A percentile compares a stretch with the other conserved stretches of the same genome.
phyloP scores from a whole-genome alignment of 208 protist genomes.

The Phytomonas sp. region DNA sequence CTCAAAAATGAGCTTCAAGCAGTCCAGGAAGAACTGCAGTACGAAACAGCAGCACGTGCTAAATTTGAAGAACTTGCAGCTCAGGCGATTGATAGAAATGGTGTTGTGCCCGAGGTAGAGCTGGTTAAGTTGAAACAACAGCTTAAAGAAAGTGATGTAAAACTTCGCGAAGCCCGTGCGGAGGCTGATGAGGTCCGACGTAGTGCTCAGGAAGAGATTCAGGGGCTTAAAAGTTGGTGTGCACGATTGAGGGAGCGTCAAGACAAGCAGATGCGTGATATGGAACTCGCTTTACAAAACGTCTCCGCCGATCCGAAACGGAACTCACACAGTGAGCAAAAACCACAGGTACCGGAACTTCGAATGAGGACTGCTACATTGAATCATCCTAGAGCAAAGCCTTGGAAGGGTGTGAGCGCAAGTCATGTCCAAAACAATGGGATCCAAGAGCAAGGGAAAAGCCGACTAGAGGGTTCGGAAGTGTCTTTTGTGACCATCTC shows the following conservation, averaged over 20 bases:
- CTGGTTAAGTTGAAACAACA: conserved; percentile 16
- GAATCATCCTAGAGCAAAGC: no score
- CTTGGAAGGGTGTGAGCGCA: no score
- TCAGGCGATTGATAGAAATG: conserved; percentile 12
- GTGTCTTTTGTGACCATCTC: no score
- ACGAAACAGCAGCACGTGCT: conserved; percentile 22
- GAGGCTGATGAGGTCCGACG: conserved; percentile 15
- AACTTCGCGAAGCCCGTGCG: conserved; percentile 12
- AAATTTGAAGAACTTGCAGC: conserved; percentile 35
- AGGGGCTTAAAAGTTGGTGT: conserved; percentile 34
- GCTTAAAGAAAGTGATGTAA: conserved; percentile 17
- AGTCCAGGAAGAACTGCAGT: conserved; percentile 16
- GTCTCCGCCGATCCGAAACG: no score
- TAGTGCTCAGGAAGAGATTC: conserved; percentile 30
- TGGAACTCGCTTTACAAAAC: no score
- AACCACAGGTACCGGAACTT: no score
- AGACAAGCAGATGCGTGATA: conserved; percentile 10
- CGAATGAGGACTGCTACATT: no score
- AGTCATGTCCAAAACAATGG: no score
- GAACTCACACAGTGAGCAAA: no score
- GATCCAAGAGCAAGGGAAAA: no score
- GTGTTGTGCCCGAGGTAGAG: conserved; percentile 19
- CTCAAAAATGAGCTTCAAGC: conserved; percentile 23
- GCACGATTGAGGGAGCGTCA: conserved; percentile 35
- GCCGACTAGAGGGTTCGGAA: no score